phyloP scores from a whole-genome alignment of 73 alveolate genomes.

The Tetrahymena malaccensis region DNA sequence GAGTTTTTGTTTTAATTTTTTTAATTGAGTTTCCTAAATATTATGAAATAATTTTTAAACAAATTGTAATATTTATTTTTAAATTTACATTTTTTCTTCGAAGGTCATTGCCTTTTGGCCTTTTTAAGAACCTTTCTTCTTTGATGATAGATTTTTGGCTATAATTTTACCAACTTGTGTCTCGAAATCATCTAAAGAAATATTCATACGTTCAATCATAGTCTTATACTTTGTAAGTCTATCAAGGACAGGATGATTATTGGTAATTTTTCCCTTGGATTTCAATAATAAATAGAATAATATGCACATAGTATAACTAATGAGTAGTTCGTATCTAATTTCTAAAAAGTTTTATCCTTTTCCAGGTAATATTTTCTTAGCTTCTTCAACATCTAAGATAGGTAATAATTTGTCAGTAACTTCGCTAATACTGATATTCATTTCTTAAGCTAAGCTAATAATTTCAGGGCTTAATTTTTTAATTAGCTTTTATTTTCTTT shows the following conservation, averaged over 20 bases:
- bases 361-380: background rate
- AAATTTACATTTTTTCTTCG: background rate
- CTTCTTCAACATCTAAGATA: background rate
- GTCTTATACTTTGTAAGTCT: background rate
- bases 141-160: background rate
- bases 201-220: background rate
- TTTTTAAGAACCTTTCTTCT: background rate
- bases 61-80: background rate
- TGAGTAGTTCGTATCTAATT: background rate
- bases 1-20: background rate
- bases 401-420: background rate
- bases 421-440: background rate
- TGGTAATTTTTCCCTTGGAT: background rate
- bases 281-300: background rate
- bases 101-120: background rate
- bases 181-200: background rate
- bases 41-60: background rate
- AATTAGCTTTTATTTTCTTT: background rate
- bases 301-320: background rate
- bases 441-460: background rate
- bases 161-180: background rate
- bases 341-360: background rate
- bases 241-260: background rate
- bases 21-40: background rate
- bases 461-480: background rate